phyloP scores from a whole-genome alignment of 192 early-diverging fungal species.

The Rhizoclosmatium globosum region DNA sequence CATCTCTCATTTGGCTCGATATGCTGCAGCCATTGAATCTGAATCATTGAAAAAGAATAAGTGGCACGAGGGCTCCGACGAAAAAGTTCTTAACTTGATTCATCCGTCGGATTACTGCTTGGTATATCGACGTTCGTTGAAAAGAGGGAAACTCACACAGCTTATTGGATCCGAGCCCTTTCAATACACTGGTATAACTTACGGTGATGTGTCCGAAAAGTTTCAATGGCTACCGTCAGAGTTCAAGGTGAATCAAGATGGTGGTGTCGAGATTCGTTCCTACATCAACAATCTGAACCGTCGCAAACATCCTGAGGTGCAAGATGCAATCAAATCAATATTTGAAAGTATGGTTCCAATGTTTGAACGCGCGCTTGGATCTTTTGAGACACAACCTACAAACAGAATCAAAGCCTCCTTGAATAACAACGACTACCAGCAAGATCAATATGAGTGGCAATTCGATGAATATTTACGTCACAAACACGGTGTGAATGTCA shows the following conservation, averaged over 20 bases:
- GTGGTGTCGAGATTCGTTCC: constrained; percentile 54
- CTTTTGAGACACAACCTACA: not conserved
- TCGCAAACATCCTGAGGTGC: constrained; percentile 49
- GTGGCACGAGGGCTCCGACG: constrained; percentile 56
- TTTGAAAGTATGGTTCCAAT: constrained; percentile 68
- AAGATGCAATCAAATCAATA: constrained; percentile 57
- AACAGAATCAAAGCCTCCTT: constrained; percentile 5
- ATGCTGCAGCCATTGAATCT: constrained; percentile 25
- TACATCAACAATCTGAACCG: constrained; percentile 85
- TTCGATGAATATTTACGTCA: constrained; percentile 1
- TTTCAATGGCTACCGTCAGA: constrained; percentile 79
- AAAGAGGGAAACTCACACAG: not conserved
- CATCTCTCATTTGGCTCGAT: not conserved
- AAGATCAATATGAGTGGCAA: constrained; percentile 16
- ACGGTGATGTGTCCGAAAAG: constrained; percentile 26
- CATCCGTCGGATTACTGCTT: constrained; percentile 60
- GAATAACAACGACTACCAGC: constrained; percentile 14
- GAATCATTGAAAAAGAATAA: constrained; percentile 35
- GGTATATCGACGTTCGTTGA: constrained; percentile 39
- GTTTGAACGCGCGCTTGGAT: constrained; percentile 58
- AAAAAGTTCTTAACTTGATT: constrained; percentile 58
- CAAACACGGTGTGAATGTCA: not conserved
- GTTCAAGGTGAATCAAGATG: constrained; percentile 59
- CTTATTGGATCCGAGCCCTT: constrained; percentile 16
- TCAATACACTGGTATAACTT: not conserved